Base-by-base conservation (phyloP, 345 rosid species). In the Streptanthus diversifolius region DNA sequence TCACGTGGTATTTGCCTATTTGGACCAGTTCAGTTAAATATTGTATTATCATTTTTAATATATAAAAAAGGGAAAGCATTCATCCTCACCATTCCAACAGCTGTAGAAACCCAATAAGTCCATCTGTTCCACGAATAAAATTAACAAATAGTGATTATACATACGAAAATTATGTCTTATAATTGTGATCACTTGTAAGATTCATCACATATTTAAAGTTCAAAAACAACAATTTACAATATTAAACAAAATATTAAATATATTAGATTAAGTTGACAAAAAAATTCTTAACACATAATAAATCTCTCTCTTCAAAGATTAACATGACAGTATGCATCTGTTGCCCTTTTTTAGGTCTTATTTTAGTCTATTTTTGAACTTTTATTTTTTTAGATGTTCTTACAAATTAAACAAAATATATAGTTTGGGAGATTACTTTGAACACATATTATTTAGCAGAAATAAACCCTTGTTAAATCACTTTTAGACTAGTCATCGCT, bases 51-150 rank as follows among this genome's bases (percentile, higher is more conserved):
- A 66, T 54, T 25, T 1, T 14, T 10, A 33, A 43, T 27, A n/a
- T 33, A 12, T 49, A 35, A 58, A 36, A 9, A 51, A 12, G 8
- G 8, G 33, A 17, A 32, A 48, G 21, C 4, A 44, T 32, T 48
- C 72, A 55, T 37, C 14, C 41, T 52, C 71, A 83, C 89, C 84
- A 71, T 85, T 82, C 85, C 83, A 79, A 55, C 80, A 85, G 44
- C 76, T 45, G 70, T 78, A 80, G 67, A 74, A 83, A 10, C 85
- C 79, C 65, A 83, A 47, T 48, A 85, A 77, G 48, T 82, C 73
- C 87, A 85, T 82, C 89, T 85, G 82, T 80, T 24, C 21, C 33
- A 64, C 2, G 57, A 53, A 13, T 3, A 25, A 0, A 40, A 29
- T 7, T 7, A 54, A 54, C n/a, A 12, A 37, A 1, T 3, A 19